Conservation (phyloP, 345 rosid species). For the Aurinia saxatilis region DNA sequence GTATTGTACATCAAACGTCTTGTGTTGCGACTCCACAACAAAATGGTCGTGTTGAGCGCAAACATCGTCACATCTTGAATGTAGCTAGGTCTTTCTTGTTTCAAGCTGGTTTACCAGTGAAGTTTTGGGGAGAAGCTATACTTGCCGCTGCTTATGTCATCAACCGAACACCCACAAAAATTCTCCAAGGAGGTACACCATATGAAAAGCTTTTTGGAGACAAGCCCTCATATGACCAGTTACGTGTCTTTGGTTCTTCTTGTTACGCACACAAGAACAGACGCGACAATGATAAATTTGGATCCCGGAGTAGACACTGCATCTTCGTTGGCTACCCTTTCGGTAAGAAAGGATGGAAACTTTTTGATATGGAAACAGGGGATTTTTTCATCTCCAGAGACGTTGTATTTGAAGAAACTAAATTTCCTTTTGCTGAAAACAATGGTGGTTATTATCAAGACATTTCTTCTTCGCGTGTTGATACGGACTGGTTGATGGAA, state of each 20-base stretch:
- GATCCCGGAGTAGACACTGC: background rate
- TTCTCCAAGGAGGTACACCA: background rate
- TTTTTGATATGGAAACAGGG: background rate
- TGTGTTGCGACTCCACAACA: no score
- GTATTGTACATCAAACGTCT: no score
- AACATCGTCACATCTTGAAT: background rate
- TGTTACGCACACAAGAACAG: background rate
- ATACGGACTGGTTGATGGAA: no score
- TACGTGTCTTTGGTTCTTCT: background rate
- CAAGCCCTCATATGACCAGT: background rate
- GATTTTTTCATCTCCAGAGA: no score
- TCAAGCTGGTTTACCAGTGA: no score
- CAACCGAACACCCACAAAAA: background rate
- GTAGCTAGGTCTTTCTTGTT: background rate
- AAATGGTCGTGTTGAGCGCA: background rate
- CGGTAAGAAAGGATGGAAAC: background rate
- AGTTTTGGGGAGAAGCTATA: background rate
- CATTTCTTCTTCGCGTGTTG: no score
- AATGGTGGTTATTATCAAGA: no score
- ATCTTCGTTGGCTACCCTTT: background rate
- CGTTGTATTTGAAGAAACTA: no score
- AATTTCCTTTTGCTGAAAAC: no score
- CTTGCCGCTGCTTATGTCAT: background rate
- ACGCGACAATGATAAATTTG: background rate
- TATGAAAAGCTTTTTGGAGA: background rate